Conservation (phyloP, 1,284 basidiomycete genomes). For the Heterobasidion parviporum region DNA sequence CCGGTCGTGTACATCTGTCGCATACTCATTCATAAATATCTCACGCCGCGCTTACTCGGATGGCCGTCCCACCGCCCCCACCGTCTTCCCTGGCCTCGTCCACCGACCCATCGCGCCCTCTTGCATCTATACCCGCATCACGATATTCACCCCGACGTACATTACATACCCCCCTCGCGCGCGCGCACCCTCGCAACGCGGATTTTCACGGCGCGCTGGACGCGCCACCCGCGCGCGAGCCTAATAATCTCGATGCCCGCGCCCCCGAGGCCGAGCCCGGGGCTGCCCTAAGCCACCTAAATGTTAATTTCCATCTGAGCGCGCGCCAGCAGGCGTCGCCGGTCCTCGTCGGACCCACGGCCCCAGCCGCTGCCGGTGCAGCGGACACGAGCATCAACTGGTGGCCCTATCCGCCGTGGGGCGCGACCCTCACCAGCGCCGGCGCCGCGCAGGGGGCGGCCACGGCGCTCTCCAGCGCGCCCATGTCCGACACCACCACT, state of each 20-base stretch:
- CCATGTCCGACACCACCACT: neutral
- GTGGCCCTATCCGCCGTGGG: constrained; percentile 22
- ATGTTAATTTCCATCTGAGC: neutral
- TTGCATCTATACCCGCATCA: neutral
- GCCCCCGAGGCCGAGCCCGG: no score
- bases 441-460: neutral
- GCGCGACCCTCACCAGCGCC: constrained; percentile 6
- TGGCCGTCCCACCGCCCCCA: no score
- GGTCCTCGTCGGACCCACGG: neutral
- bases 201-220: neutral
- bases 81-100: no score
- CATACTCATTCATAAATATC: neutral
- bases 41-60: no score
- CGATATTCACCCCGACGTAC: neutral
- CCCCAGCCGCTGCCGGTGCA: neutral
- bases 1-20: neutral
- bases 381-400: constrained; percentile 17
- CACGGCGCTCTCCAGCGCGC: neutral
- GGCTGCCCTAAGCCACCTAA: neutral
- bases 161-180: neutral
- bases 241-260: no score
- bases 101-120: neutral
- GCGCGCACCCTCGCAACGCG: neutral
- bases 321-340: neutral
- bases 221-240: no score